Evolutionary conservation across 192 early-diverging fungal genomes (phyloP).

Genomic region (Allomyces macrogynus): DNA sequence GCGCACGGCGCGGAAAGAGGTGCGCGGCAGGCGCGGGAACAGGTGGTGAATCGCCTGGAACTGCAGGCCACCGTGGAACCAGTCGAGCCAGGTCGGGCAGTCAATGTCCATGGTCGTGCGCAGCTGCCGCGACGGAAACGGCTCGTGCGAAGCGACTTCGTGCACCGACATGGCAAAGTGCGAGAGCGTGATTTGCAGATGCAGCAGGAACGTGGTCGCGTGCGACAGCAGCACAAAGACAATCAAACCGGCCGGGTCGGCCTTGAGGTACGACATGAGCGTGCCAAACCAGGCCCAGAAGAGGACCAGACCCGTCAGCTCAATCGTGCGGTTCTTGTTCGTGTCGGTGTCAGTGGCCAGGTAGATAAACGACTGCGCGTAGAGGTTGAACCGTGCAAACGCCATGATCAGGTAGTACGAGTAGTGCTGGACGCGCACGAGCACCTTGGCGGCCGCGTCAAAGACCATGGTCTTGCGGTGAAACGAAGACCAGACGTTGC

Average conservation of each 20-base stretch:
- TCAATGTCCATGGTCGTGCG: slow-evolving; percentile 92
- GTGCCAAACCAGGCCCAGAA: slow-evolving; percentile 66
- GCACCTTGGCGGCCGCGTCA: slow-evolving; percentile 48
- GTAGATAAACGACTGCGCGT: slow-evolving; percentile 48
- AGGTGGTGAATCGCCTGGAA: slow-evolving; percentile 93
- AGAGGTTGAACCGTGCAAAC: slow-evolving; percentile 87
- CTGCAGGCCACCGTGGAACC: slow-evolving; percentile 94
- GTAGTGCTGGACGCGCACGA: slow-evolving; percentile 67
- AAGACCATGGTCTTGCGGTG: slow-evolving; percentile 64
- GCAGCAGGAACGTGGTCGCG: slow-evolving; percentile 61
- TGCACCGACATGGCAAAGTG: slow-evolving; percentile 84
- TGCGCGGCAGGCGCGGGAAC: slow-evolving; percentile 79
- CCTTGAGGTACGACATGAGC: slow-evolving; percentile 36
- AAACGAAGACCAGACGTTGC: slow-evolving; percentile 72
- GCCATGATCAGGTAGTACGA: slow-evolving; percentile 67
- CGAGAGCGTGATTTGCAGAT: slow-evolving; percentile 87
- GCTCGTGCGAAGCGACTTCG: slow-evolving; percentile 29
- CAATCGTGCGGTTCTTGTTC: slow-evolving; percentile 35
- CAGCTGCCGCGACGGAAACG: slow-evolving; percentile 66
- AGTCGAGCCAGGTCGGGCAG: slow-evolving; percentile 81
- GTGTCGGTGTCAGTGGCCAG: slow-evolving; percentile 25
- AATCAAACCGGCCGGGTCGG: slow-evolving; percentile 40
- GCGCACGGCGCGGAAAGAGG: slow-evolving; percentile 53
- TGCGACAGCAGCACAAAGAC: slow-evolving; percentile 60
- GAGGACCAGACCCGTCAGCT: slow-evolving; percentile 45